These are phyloP conservation scores for Colletotrichum godetiae DNA, from an alignment of 2,329 filamentous ascomycete species.

Conservation along the genomic window DNA sequence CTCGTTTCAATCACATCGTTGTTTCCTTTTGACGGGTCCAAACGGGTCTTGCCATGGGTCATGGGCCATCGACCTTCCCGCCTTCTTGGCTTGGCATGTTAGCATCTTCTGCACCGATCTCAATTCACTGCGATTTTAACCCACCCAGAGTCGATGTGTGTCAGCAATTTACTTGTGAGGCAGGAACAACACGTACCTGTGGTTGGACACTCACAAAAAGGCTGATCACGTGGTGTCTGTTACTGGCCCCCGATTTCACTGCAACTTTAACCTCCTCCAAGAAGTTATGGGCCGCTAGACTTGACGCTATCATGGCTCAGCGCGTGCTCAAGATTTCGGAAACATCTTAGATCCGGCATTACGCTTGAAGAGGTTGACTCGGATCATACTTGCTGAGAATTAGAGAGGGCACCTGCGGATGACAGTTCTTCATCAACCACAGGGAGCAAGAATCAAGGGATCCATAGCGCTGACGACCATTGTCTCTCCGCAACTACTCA, in stretches of 20 bases:
- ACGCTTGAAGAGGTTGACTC: too few species aligned
- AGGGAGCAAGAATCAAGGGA: not conserved
- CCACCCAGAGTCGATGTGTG: not conserved
- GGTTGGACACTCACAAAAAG: too few species aligned
- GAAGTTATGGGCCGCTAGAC: not conserved
- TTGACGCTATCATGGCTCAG: too few species aligned
- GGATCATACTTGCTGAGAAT: too few species aligned
- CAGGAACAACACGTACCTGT: too few species aligned
- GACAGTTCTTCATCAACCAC: not conserved
- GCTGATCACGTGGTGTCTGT: too few species aligned
- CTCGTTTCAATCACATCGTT: not conserved
- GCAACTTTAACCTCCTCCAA: conserved; percentile 1
- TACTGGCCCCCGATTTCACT: not conserved
- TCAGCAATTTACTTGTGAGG: too few species aligned
- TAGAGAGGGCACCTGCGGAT: not conserved
- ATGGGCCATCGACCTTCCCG: not conserved
- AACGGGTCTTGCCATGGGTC: not conserved
- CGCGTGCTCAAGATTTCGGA: too few species aligned
- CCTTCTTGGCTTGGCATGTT: not conserved
- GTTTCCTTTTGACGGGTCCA: not conserved
- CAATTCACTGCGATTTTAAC: not conserved
- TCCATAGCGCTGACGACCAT: not conserved
- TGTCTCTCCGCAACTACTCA: conserved; percentile 1
- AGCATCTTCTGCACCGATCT: too few species aligned
- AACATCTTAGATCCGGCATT: too few species aligned